Base-by-base conservation (phyloP, 164 flowering plant species). In the Berberis vulgaris region DNA sequence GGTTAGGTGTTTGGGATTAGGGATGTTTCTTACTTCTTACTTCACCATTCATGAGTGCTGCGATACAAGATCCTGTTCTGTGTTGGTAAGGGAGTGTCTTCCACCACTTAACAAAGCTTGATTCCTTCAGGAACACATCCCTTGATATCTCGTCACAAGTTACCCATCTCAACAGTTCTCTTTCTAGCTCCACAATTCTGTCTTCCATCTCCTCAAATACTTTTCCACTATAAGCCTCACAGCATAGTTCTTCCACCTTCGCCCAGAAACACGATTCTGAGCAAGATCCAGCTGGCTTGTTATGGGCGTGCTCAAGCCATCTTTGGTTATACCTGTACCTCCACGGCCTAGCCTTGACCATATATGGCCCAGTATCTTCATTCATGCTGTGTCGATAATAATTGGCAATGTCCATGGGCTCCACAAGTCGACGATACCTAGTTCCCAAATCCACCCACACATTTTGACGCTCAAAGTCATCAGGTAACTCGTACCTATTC, bases 391-490 rank as follows among this genome's bases (percentile, higher is more conserved):
- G 95, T 26, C 98, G 67, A 49, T 91, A 87, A 73, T 84, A 91
- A 71, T 91, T 91, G 52, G 96, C 96, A 2, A 91, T 87, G 67
- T 91, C 98, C 47, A 91, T 69, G n/a, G 95, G 96, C 73, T 91
- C 98, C 26, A 83, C 78, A 4, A 83, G 68, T 40, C 82, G 77
- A 40, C 92, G 81, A 62, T 74, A 89, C 65, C 49, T 60, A 43
- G 96, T 91, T 49, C 84, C 96, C 1, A 83, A 67, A 7, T 75
- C 71, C 10, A 83, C 74, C 92, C 92, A 91, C 6, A 77, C 83
- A 49, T 52, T 58, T 45, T 66, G 57, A 43, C 69, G 69, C 71
- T 83, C 95, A 54, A 87, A 89, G 54, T 61, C 79, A 52, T 89
- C 96, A 0, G 98, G 98, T 47, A 91, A 83, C 64, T 84, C 83